Evolutionary conservation across 2,329 filamentous ascomycete species (phyloP), one percentile per base, ranked within the genome.

Genomic region (Epichloe elymi): DNA sequence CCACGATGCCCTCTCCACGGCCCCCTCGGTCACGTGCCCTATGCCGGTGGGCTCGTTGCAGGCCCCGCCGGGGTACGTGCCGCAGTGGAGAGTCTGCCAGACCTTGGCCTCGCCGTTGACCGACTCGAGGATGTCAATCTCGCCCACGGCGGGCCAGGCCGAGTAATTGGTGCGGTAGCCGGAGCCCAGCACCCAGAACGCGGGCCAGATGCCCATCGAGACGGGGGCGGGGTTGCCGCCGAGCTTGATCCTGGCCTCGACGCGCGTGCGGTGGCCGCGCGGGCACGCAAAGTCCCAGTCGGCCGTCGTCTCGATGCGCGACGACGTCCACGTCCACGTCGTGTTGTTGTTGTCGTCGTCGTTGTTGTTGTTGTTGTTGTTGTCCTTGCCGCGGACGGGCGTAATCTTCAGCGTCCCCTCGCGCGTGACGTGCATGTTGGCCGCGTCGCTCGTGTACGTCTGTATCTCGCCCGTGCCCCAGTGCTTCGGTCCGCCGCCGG

Each of bases 381-480:
- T 59, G 35, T 52, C 6, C 64, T 63, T 0, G 63, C 65, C 42
- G 42, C 52, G 52, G 19, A 55, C 8, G 15, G 60, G 56, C 8
- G 62, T 61, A 48, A 73, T 74, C 39, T 59, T 58, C 11, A 75
- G 65, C 5, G 63, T 66, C 12, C 64, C n/a, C 40, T 56, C 33
- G 7, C 58, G 53, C 12, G 68, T 68, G 54, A 74, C 61, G 51
- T 58, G 62, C 42, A 75, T 56, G 60, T 76, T 76, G 41, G 58
- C 52, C 12, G 56, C 36, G 36, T 61, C 61, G 44, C 58, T 57
- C 20, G 72, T 75, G 61, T 76, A 76, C 1, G 63, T 67, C 58
- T 76, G 63, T 17, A 70, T 62, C 58, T 76, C 74, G 23, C 67
- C 65, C 4, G 74, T 77, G 46, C 74, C 73, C 73, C 74, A 76